These are phyloP conservation scores for Agaricus bisporus DNA, from an alignment of 768 basidiomycete genomes.

Conservation along the genomic window DNA sequence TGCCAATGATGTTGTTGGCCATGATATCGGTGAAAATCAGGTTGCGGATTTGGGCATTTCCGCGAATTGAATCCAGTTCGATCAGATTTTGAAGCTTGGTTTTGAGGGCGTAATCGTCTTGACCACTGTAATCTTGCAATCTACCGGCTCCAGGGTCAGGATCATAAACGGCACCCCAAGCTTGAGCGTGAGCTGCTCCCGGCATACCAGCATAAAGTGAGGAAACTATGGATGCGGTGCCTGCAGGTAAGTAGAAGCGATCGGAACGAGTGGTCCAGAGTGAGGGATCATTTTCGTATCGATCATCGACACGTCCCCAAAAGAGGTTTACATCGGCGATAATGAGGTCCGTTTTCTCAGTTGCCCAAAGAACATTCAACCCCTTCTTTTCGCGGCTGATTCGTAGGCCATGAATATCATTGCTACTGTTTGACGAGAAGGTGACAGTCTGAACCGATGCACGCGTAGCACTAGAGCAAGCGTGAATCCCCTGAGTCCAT, in stretches of 20 bases:
- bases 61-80: background rate
- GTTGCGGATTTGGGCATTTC: background rate
- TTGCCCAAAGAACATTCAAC: background rate
- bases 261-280: background rate
- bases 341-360: background rate
- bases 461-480: slow-evolving; percentile 6
- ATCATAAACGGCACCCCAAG: background rate
- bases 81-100: background rate
- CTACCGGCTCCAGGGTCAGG: too few species aligned
- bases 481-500: slow-evolving; percentile 10
- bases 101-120: background rate
- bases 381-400: background rate
- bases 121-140: background rate
- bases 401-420: background rate
- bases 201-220: background rate
- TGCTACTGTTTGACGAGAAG: background rate
- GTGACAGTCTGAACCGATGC: background rate
- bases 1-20: slow-evolving; percentile 1
- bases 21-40: background rate
- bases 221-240: background rate
- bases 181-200: background rate
- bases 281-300: background rate
- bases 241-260: background rate
- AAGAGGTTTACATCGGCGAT: background rate
- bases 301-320: background rate